Evolutionary conservation across 176 grass and related monocot genomes (phyloP).

Genomic region (Carex myosuroides): DNA sequence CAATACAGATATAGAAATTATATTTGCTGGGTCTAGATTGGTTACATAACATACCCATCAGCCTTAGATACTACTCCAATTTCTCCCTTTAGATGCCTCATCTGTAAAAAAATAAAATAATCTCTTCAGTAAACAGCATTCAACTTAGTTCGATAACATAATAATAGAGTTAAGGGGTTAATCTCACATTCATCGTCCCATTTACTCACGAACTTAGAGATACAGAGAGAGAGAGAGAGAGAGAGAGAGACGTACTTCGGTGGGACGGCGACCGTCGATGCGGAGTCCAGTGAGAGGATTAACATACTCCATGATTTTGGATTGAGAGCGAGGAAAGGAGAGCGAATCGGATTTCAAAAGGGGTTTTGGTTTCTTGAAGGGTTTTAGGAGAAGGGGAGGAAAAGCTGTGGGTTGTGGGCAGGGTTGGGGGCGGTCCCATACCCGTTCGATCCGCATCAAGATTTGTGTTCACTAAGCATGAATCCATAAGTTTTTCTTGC

Average conservation of each 20-base stretch:
- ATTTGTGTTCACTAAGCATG: no score
- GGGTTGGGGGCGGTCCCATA: no score
- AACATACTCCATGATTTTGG: slow-evolving; percentile 50
- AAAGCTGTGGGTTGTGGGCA: no score
- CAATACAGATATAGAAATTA: neutral
- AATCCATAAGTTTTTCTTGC: no score
- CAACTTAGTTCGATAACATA: no score
- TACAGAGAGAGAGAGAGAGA: neutral
- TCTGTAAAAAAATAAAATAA: slow-evolving; percentile 32
- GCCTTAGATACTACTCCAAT: slow-evolving; percentile 68
- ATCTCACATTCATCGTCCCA: no score
- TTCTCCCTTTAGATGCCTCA: slow-evolving; percentile 81
- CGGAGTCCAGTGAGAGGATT: slow-evolving; percentile 73
- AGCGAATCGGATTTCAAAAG: neutral
- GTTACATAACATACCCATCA: slow-evolving; percentile 35
- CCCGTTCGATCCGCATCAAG: no score
- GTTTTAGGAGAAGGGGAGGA: neutral
- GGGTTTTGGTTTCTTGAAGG: neutral
- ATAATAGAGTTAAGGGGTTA: no score
- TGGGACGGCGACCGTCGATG: slow-evolving; percentile 74
- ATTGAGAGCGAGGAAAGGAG: neutral
- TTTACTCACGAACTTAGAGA: no score
- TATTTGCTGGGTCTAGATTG: neutral
- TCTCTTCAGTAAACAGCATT: neutral
- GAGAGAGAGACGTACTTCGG: slow-evolving; percentile 33